Evolutionary conservation across 2,329 filamentous ascomycete species (phyloP).

Genomic region (Cercospora janseana): DNA sequence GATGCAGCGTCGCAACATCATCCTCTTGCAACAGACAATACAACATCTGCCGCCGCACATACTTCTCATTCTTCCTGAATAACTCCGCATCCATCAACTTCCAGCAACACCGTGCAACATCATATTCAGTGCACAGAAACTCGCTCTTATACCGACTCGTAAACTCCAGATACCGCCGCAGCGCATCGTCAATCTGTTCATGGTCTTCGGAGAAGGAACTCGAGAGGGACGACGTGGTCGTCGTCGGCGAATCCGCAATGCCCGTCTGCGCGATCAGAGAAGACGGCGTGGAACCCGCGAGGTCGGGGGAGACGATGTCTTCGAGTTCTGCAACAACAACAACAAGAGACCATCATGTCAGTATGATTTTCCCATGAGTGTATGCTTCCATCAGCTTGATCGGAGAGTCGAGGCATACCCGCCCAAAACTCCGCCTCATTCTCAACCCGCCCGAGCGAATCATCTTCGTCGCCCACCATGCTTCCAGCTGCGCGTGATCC

Average conservation of each 20-base stretch:
- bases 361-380: not conserved
- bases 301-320: conserved; percentile 52
- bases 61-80: conserved; percentile 72
- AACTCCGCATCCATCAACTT: conserved; percentile 72
- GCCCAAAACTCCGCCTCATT: conserved; percentile 87
- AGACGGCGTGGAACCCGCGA: not conserved
- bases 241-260: not conserved
- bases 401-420: conserved; percentile 55
- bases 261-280: not conserved
- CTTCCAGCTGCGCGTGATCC: conserved; percentile 26
- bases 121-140: conserved; percentile 72
- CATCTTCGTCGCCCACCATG: conserved; percentile 63
- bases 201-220: conserved; percentile 59
- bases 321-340: conserved; percentile 65
- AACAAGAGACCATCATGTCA: no score
- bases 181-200: conserved; percentile 74
- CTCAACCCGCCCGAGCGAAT: conserved; percentile 55
- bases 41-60: conserved; percentile 89
- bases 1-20: conserved; percentile 72
- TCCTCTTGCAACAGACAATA: conserved; percentile 88
- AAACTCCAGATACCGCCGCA: conserved; percentile 80
- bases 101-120: conserved; percentile 76
- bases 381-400: not conserved
- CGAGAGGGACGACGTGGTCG: not conserved
- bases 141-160: conserved; percentile 70